Conservation (phyloP, 2,329 filamentous ascomycete species). For the Dichotomopilus funicola region DNA sequence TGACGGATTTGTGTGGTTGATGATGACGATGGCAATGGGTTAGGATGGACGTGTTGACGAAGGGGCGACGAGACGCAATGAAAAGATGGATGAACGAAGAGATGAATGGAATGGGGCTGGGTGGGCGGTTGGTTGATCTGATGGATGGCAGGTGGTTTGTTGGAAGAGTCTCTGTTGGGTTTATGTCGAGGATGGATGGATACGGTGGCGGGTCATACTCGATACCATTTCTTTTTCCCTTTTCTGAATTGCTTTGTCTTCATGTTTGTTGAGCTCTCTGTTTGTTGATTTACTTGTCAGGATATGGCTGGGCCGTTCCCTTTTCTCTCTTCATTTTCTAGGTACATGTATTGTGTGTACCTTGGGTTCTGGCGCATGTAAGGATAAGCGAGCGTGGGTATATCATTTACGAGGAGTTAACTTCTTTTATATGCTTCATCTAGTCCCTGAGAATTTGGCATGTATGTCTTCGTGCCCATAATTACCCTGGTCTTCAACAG, state of each 20-base stretch:
- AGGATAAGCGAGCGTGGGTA: background rate
- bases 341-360: background rate
- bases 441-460: background rate
- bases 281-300: background rate
- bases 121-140: background rate
- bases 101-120: background rate
- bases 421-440: background rate
- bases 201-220: too few species aligned
- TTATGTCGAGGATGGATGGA: too few species aligned
- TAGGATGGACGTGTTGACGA: too few species aligned
- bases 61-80: too few species aligned
- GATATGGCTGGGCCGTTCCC: slow-evolving; percentile 1
- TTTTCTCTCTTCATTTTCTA: background rate
- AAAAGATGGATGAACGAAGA: too few species aligned
- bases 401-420: background rate
- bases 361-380: background rate
- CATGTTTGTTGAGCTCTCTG: background rate
- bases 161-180: background rate
- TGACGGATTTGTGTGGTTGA: too few species aligned
- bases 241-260: background rate
- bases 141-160: background rate
- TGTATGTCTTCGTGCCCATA: too few species aligned
- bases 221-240: too few species aligned
- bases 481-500: too few species aligned
- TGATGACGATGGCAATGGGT: too few species aligned